Evolutionary conservation across 2,329 filamentous ascomycete species (phyloP), one percentile per base, ranked within the genome.

Genomic region (Colletotrichum liriopes): DNA sequence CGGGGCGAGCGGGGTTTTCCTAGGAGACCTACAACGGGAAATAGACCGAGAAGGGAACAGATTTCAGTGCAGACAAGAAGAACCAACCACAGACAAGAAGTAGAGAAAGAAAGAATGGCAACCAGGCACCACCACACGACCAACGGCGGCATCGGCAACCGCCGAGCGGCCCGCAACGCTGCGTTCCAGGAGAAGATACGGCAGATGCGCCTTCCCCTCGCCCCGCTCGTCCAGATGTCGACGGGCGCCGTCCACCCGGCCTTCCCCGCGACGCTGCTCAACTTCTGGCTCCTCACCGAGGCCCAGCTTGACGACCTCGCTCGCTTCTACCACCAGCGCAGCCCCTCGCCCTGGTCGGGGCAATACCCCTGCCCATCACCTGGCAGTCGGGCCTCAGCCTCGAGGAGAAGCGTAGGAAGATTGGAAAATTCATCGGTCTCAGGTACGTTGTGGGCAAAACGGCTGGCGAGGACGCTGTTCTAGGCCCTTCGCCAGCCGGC

Each of bases 251-350:
- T 92, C 2, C 92, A 93, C 77, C 88, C 90, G 0, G 80, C 84
- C 67, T 95, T 93, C 80, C 93, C 93, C 1, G 77, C 78, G 26
- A 93, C 89, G 4, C 85, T 94, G 66, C 89, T 95, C 56, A 87
- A 88, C 78, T 94, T 93, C 82, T 93, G 92, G 87, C 90, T 94
- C 41, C 87, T 95, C 47, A 94, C 92, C 20, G 91, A 93, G 79
- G 82, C 82, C 39, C 86, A 95, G 81, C 90, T 94, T 66, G 93
- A 95, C 82, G 84, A 84, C 65, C 86, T 95, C 51, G 93, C 93
- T 3, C 84, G 87, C 75, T 94, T 93, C 82, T 95, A 94, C 84
- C 91, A 93, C 82, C 93, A 95, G 83, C 86, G 86, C 70, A 89
- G 86, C 0, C 90, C 89, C 1, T 84, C 84, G 71, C 78, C 79